Percentiles rank a stretch among this genome's conserved stretches.
Evolutionary conservation across 2,329 filamentous ascomycete genomes (phyloP).

Genomic region (Rhynchosporium graminicola): DNA sequence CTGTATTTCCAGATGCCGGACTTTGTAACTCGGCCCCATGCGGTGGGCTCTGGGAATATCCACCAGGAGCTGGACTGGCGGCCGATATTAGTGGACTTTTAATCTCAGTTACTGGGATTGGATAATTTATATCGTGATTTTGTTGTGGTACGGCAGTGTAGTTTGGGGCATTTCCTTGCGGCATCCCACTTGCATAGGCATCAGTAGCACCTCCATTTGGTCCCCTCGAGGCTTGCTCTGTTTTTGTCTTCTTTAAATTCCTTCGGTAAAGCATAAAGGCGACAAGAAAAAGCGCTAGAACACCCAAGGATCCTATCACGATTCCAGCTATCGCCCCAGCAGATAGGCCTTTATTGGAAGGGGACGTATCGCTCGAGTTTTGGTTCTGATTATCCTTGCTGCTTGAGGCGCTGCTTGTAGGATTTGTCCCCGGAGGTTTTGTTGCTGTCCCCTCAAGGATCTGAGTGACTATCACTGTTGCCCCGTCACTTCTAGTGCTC

Average conservation of each 20-base stretch:
- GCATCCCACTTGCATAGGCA: not conserved
- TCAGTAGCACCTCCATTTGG: not conserved
- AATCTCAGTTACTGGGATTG: not conserved
- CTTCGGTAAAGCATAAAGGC: constrained; percentile 3
- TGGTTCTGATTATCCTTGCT: not conserved
- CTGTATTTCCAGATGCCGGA: not conserved
- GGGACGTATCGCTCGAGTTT: not conserved
- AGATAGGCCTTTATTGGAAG: not conserved
- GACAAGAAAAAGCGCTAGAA: constrained; percentile 7
- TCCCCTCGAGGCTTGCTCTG: not conserved
- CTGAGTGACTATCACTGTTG: not conserved
- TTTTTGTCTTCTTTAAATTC: not conserved
- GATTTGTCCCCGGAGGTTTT: not conserved
- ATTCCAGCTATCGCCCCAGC: constrained; percentile 2
- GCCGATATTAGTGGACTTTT: not conserved
- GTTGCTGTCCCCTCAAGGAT: not conserved
- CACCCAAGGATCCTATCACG: constrained; percentile 4
- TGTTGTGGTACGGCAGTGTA: constrained; percentile 1
- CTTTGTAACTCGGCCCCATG: not conserved
- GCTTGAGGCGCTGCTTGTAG: not conserved
- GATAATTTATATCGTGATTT: not conserved
- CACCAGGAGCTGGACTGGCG: not conserved
- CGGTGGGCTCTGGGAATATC: not conserved
- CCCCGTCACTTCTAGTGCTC: constrained; percentile 3
- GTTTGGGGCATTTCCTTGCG: not conserved